phyloP scores from a whole-genome alignment of 1,284 basidiomycete genomes.

The Apiotrichum gamsii region DNA sequence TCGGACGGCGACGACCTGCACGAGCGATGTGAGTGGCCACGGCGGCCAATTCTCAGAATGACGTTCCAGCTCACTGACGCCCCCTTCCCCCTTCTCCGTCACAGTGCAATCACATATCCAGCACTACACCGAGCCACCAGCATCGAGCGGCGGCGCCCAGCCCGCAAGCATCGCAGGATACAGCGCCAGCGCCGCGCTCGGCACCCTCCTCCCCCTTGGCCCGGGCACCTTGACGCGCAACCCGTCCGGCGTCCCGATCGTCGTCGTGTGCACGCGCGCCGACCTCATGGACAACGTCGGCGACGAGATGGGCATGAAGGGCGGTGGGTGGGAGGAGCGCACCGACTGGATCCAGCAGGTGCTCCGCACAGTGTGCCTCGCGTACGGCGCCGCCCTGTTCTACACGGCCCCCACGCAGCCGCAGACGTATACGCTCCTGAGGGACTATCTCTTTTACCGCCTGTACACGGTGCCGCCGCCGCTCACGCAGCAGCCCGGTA shows the following conservation, averaged over 20 bases:
- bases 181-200: slow-evolving; percentile 29
- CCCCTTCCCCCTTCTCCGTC: too few species aligned
- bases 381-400: slow-evolving; percentile 88
- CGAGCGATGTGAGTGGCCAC: slow-evolving; percentile 63
- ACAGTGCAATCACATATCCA: slow-evolving; percentile 81
- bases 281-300: slow-evolving; percentile 74
- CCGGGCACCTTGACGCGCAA: slow-evolving; percentile 76
- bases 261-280: slow-evolving; percentile 86
- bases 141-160: slow-evolving; percentile 28
- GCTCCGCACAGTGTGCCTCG: slow-evolving; percentile 80
- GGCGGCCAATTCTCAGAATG: too few species aligned
- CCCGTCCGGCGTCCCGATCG: slow-evolving; percentile 72
- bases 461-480: slow-evolving; percentile 58
- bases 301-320: slow-evolving; percentile 56
- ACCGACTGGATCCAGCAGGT: slow-evolving; percentile 95
- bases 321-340: slow-evolving; percentile 84
- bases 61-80: neutral
- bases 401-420: slow-evolving; percentile 77
- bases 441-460: slow-evolving; percentile 81
- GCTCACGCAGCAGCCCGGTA: slow-evolving; percentile 8
- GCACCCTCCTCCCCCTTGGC: slow-evolving; percentile 62
- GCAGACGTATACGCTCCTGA: slow-evolving; percentile 66
- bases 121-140: slow-evolving; percentile 76
- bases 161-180: slow-evolving; percentile 18
- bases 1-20: slow-evolving; percentile 66